Base-by-base conservation (phyloP, 768 basidiomycete genomes). In the Russula ochroleuca region DNA sequence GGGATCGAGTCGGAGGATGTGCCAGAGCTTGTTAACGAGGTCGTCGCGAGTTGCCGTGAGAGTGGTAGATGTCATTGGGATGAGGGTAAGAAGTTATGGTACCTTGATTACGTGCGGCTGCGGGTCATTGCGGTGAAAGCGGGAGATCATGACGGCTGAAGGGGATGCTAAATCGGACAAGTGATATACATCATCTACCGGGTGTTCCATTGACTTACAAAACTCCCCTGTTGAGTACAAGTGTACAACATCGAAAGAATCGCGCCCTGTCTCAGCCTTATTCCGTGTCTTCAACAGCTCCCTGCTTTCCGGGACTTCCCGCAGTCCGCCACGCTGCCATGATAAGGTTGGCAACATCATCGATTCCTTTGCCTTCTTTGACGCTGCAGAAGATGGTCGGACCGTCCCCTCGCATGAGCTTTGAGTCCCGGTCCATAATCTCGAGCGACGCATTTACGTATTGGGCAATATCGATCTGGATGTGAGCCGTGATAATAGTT, bases 381-480 rank as follows among this genome's bases (percentile, higher is more conserved):
- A 99, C 84, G 68, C 89, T 90, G 0, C 90, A 83, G 74, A 99
- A 98, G 21, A 98, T 70, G 0, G 96, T 99, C 3, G 96, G 96
- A 0, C 96, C 96, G 63, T 88, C 84, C 40, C 95, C 96, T 31
- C 96, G 84, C 95, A 99, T 98, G 65, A 89, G 76, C 72, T 86
- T 94, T 1, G 96, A 84, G 72, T 98, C 96, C 23, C 94, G 83
- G 59, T 85, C 86, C 96, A 99, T 99, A 21, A 99, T 92, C 51
- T 89, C 87, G 28, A 98, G 82, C 0, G 94, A 97, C 0, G 96
- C 96, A 33, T 87, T 87, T 60, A 99, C 96, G 73, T 95, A 82
- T 17, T 88, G 86, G 9, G 96, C 96, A 38, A 99, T 83, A 75
- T 99, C 96, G 63, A 85, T 94, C 96, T 98, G 71, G 19, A 13